phyloP scores from a whole-genome alignment of 164 flowering plant genomes.

The Tinospora cordifolia region DNA sequence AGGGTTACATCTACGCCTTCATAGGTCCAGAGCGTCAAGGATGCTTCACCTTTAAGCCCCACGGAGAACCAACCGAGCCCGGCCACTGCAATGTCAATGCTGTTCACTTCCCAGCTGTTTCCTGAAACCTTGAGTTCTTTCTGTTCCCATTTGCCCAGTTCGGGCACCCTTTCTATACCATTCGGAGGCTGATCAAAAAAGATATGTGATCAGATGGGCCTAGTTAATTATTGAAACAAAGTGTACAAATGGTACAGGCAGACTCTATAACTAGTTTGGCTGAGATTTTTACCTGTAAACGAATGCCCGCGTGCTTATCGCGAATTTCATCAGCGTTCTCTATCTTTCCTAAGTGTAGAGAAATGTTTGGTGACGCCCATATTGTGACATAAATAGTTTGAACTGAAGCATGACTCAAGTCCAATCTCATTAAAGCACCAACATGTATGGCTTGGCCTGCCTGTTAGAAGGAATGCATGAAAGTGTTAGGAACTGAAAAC shows the following conservation, averaged over 20 bases:
- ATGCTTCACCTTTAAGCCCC: conserved; percentile 88
- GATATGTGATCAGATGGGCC: too few species aligned
- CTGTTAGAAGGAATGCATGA: conserved; percentile 31
- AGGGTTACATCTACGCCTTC: conserved; percentile 49
- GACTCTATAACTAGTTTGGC: not conserved
- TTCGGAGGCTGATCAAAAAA: conserved; percentile 61
- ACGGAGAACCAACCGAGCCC: conserved; percentile 93
- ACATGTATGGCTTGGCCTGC: conserved; percentile 79
- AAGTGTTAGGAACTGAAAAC: not conserved
- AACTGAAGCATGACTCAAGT: conserved; percentile 67
- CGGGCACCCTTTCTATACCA: conserved; percentile 52
- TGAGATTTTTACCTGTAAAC: conserved; percentile 68
- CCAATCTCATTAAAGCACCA: conserved; percentile 79
- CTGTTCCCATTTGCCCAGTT: conserved; percentile 61
- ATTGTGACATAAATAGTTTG: conserved; percentile 80
- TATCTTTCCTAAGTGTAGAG: conserved; percentile 82
- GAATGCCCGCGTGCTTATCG: conserved; percentile 69
- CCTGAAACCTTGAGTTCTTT: conserved; percentile 66
- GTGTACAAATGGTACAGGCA: not conserved
- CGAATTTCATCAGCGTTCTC: conserved; percentile 88
- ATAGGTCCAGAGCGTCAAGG: conserved; percentile 58
- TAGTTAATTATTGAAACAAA: too few species aligned
- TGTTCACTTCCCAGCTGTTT: conserved; percentile 79
- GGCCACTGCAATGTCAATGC: conserved; percentile 67
- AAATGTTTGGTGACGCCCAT: conserved; percentile 80